Percentiles rank a stretch among this genome's conserved stretches.
Evolutionary conservation across 306 rosid genomes (phyloP).

Genomic region (Corylus heterophylla): DNA sequence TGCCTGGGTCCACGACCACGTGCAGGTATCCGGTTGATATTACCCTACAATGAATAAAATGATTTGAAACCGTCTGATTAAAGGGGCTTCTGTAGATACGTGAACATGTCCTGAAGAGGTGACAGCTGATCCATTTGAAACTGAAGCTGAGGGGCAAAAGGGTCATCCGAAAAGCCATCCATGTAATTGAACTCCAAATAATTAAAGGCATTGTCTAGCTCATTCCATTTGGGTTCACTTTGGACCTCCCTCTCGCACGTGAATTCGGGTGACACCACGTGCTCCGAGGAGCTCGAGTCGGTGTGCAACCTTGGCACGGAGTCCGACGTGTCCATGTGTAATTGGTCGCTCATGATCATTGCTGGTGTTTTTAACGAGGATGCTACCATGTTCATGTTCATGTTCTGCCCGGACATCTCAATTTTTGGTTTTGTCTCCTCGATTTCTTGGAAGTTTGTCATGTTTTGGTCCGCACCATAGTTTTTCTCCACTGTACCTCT

Average conservation of each 20-base stretch:
- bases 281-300: slow-evolving; percentile 76
- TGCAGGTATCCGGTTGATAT: neutral
- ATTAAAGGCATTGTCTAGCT: slow-evolving; percentile 38
- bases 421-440: slow-evolving; percentile 67
- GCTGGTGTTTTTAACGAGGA: neutral
- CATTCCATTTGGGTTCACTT: slow-evolving; percentile 64
- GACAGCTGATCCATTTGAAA: slow-evolving; percentile 55
- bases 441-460: slow-evolving; percentile 27
- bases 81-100: slow-evolving; percentile 41
- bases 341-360: slow-evolving; percentile 31
- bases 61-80: slow-evolving; percentile 2
- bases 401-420: neutral
- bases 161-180: slow-evolving; percentile 50
- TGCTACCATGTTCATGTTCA: neutral
- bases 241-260: slow-evolving; percentile 75
- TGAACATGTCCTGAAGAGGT: slow-evolving; percentile 65
- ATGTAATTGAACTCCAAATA: slow-evolving; percentile 45
- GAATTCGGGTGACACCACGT: slow-evolving; percentile 70
- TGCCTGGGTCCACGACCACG: neutral
- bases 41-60: slow-evolving; percentile 26
- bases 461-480: slow-evolving; percentile 30
- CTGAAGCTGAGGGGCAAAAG: slow-evolving; percentile 51
- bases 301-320: slow-evolving; percentile 64
- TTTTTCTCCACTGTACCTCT: slow-evolving; percentile 67
- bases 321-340: slow-evolving; percentile 55